Evolutionary conservation across 2,329 filamentous ascomycete species (phyloP), one percentile per base, ranked within the genome.

Genomic region (Hypoxylon sp.): DNA sequence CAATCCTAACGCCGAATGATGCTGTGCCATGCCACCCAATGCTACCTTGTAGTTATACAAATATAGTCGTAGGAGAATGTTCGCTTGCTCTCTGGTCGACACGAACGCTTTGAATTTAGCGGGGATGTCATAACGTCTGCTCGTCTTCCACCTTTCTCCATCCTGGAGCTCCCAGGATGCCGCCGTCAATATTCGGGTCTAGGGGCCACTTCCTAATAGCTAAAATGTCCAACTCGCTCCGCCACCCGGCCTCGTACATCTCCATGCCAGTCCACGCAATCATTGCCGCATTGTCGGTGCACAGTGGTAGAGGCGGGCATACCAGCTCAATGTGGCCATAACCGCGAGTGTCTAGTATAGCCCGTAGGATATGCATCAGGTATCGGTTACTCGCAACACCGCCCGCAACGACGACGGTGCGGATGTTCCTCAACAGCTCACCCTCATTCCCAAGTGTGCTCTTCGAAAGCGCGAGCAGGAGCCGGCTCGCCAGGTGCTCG

Each of bases 251-350:
- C 77, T 91, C 86, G 74, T 87, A 97, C 94, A 99, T 97, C 80
- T 98, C 94, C 70, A 94, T 85, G 0, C 91, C 96, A 0, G 94
- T 85, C 95, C 96, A 98, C 1, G 91, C 95, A 76, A 98, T 94
- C 96, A 99, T 99, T 50, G 94, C 93, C 11, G 96, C 96, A 78
- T 99, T 98, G 75, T 99, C 96, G 0, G 93, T 97, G 76, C 96
- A 98, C 56, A 95, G 83, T 43, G 84, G 82, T 8, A 87, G 79
- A 2, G 94, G 94, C n/a, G 96, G 95, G 59, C 91, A 91, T 29
- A 90, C 79, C 6, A 97, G 78, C 9, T 83, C 73, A 27, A 96
- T 77, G 68, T 87, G 72, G 0, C 76, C 74, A 74, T 88, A 90
- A 0, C 92, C 92, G 45, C 91, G 86, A n/a, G 83, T 85, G 68